phyloP scores from a whole-genome alignment of 2,329 filamentous ascomycete genomes.

The Trichoderma hamatum region DNA sequence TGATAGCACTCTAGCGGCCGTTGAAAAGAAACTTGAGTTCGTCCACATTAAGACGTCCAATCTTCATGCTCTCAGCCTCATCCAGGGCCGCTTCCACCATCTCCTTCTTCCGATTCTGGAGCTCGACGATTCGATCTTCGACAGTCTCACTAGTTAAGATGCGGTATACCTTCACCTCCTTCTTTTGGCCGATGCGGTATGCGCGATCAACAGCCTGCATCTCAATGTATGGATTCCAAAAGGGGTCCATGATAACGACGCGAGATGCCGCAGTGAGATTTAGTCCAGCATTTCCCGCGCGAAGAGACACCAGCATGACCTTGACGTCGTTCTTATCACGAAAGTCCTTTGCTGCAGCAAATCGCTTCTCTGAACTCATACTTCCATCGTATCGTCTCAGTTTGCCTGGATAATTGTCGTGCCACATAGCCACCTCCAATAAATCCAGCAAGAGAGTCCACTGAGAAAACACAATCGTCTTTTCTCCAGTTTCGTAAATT shows the following conservation, averaged over 20 bases:
- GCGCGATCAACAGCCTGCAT: slow-evolving; percentile 90
- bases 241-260: slow-evolving; percentile 89
- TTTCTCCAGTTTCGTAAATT: slow-evolving; percentile 63
- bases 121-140: slow-evolving; percentile 79
- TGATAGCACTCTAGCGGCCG: neutral
- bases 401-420: slow-evolving; percentile 61
- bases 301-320: slow-evolving; percentile 80
- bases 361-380: slow-evolving; percentile 71
- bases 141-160: slow-evolving; percentile 77
- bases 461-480: slow-evolving; percentile 76
- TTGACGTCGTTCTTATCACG: slow-evolving; percentile 66
- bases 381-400: slow-evolving; percentile 79
- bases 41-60: slow-evolving; percentile 65
- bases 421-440: slow-evolving; percentile 71
- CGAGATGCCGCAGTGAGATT: slow-evolving; percentile 83
- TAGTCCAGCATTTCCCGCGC: slow-evolving; percentile 80
- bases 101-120: slow-evolving; percentile 78
- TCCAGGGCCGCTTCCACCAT: slow-evolving; percentile 80
- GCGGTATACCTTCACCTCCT: slow-evolving; percentile 76
- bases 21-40: slow-evolving; percentile 73
- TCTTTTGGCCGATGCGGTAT: slow-evolving; percentile 80
- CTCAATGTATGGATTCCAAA: slow-evolving; percentile 94
- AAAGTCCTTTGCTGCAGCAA: slow-evolving; percentile 67
- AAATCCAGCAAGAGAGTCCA: slow-evolving; percentile 77
- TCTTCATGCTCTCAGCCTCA: slow-evolving; percentile 67